A percentile compares a stretch with the other conserved stretches of the same genome.
Conservation (phyloP, 73 alveolate species). For the Paramecium bursaria region DNA sequence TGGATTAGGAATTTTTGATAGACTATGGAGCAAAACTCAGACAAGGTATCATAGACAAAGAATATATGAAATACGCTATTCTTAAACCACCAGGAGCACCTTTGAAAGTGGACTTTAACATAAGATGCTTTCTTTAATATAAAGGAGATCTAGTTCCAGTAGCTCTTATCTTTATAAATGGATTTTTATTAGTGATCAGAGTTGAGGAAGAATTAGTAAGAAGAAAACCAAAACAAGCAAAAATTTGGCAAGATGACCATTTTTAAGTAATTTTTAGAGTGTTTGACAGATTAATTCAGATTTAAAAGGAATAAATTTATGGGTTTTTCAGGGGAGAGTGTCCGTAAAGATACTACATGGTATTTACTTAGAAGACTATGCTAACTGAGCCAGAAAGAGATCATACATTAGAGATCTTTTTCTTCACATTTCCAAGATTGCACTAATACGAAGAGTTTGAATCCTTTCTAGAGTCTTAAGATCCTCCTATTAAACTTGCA, state of each 20-base stretch:
- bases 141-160: not conserved
- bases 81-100: not conserved
- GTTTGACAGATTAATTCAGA: too few species aligned
- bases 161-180: too few species aligned
- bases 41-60: not conserved
- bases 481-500: not conserved
- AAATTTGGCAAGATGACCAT: too few species aligned
- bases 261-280: too few species aligned
- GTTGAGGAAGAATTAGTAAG: too few species aligned
- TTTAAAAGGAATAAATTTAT: too few species aligned
- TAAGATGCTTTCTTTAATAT: not conserved
- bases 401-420: not conserved
- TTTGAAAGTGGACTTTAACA: not conserved
- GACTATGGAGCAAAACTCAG: conserved; percentile 1
- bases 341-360: too few species aligned
- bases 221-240: too few species aligned
- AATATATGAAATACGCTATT: not conserved
- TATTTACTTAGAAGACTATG: too few species aligned
- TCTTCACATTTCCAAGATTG: conserved; percentile 1
- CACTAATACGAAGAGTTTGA: conserved; percentile 1
- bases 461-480: not conserved
- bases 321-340: too few species aligned
- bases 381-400: not conserved
- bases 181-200: too few species aligned
- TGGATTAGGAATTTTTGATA: conserved; percentile 19